Evolutionary conservation across 345 rosid genomes (phyloP).

Genomic region (Aethionema arabicum): DNA sequence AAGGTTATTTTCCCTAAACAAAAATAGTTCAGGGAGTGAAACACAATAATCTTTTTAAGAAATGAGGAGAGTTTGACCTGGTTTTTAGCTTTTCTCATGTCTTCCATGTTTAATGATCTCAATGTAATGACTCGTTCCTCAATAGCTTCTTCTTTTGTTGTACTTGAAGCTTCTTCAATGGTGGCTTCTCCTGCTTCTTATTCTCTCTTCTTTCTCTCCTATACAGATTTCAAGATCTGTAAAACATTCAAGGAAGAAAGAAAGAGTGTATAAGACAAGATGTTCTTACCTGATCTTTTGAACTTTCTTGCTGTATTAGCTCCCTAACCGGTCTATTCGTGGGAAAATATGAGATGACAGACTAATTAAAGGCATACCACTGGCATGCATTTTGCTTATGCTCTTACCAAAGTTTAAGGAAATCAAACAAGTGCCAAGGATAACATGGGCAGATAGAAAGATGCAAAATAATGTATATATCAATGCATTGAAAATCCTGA

Average conservation of each 20-base stretch:
- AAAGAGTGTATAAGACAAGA: background rate
- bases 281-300: conserved; percentile 62
- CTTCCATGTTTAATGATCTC: conserved; percentile 87
- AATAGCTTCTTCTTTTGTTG: conserved; percentile 44
- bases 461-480: no score
- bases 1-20: no score
- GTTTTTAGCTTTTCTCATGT: conserved; percentile 86
- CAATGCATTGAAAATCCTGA: no score
- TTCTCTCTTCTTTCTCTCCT: conserved; percentile 71
- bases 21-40: no score
- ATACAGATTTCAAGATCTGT: background rate
- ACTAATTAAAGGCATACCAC: no score
- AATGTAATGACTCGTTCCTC: conserved; percentile 58
- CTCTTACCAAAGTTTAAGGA: no score
- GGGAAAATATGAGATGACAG: no score
- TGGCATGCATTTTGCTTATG: no score
- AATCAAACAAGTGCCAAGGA: no score
- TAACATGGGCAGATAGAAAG: no score
- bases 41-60: no score
- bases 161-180: conserved; percentile 42
- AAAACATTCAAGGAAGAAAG: conserved; percentile 3
- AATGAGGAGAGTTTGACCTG: conserved; percentile 50
- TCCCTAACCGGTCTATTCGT: conserved; percentile 95
- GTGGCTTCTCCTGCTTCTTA: conserved; percentile 52
- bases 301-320: conserved; percentile 73